A percentile compares a stretch with the other conserved stretches of the same genome.
These are phyloP conservation scores for Sanguinoderma infundibulare DNA, from an alignment of 1,284 basidiomycete genomes.

Conservation along the genomic window DNA sequence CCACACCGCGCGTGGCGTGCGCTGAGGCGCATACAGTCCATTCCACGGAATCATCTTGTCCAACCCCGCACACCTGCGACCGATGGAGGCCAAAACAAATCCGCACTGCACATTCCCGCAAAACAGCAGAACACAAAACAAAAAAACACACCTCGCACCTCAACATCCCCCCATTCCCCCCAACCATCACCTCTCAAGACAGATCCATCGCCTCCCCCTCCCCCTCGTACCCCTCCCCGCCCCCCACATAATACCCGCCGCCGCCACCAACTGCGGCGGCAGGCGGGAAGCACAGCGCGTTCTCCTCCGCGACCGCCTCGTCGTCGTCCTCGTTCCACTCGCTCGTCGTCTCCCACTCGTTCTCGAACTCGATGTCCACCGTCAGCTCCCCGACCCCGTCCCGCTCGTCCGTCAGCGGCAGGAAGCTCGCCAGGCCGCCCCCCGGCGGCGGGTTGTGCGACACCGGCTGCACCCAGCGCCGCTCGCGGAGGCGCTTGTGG, in stretches of 20 bases:
- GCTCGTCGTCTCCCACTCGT: slow-evolving; percentile 89
- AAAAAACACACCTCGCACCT: background rate
- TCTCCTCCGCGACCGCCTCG: slow-evolving; percentile 73
- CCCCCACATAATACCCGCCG: too few species aligned
- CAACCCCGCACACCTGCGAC: too few species aligned
- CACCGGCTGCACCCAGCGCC: slow-evolving; percentile 89
- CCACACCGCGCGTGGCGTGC: too few species aligned
- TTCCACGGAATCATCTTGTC: too few species aligned
- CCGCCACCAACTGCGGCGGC: too few species aligned
- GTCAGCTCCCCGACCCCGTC: slow-evolving; percentile 54
- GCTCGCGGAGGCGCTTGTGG: slow-evolving; percentile 91
- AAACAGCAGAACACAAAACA: too few species aligned
- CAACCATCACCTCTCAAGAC: slow-evolving; percentile 14
- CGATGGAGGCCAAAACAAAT: too few species aligned
- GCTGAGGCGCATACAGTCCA: too few species aligned
- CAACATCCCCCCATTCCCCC: too few species aligned
- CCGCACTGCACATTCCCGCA: too few species aligned
- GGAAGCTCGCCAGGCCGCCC: slow-evolving; percentile 60
- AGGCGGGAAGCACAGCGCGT: slow-evolving; percentile 63
- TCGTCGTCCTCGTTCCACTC: slow-evolving; percentile 91
- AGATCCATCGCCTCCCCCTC: slow-evolving; percentile 55
- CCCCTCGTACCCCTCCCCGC: slow-evolving; percentile 22
- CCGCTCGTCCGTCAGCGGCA: slow-evolving; percentile 54
- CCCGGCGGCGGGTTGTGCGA: slow-evolving; percentile 49
- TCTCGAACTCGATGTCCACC: slow-evolving; percentile 90